Evolutionary conservation across 169 alveolate genomes (phyloP).

Genomic region (Cryptosporidium ryanae): DNA sequence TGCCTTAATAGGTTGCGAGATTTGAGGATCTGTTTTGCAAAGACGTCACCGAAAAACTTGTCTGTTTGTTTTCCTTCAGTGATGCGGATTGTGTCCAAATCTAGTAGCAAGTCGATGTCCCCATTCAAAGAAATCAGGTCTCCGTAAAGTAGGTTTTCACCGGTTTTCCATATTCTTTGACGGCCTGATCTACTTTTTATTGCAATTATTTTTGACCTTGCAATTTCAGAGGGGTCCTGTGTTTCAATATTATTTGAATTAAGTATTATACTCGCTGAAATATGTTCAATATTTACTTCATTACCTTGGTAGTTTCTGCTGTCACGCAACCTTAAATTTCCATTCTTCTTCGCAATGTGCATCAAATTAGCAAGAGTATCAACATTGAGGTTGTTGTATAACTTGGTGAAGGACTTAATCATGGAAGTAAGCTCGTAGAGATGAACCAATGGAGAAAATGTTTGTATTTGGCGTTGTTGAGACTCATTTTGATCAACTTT

Average conservation of each 20-base stretch:
- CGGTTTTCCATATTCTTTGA: conserved; percentile 65
- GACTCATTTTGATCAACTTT: conserved; percentile 49
- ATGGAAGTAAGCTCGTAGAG: conserved; percentile 54
- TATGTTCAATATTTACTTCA: not conserved
- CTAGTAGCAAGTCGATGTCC: conserved; percentile 50
- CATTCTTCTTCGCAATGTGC: conserved; percentile 68
- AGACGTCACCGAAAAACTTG: conserved; percentile 62
- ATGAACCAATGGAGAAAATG: conserved; percentile 53
- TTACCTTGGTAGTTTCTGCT: conserved; percentile 15
- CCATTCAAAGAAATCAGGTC: conserved; percentile 46
- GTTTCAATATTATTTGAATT: conserved; percentile 24
- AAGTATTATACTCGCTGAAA: not conserved
- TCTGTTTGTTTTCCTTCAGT: conserved; percentile 70
- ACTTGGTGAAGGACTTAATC: conserved; percentile 68
- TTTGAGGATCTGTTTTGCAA: conserved; percentile 67
- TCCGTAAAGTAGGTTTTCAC: conserved; percentile 36
- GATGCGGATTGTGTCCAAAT: conserved; percentile 60
- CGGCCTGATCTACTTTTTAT: conserved; percentile 72
- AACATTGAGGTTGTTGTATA: conserved; percentile 61
- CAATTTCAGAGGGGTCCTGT: conserved; percentile 60
- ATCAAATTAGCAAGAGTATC: conserved; percentile 65
- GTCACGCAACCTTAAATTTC: conserved; percentile 33
- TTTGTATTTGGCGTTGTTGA: conserved; percentile 59
- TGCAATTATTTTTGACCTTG: conserved; percentile 71
- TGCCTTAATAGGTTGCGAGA: conserved; percentile 67